phyloP scores from a whole-genome alignment of 1,284 basidiomycete genomes.

The Omphalotus olearius region DNA sequence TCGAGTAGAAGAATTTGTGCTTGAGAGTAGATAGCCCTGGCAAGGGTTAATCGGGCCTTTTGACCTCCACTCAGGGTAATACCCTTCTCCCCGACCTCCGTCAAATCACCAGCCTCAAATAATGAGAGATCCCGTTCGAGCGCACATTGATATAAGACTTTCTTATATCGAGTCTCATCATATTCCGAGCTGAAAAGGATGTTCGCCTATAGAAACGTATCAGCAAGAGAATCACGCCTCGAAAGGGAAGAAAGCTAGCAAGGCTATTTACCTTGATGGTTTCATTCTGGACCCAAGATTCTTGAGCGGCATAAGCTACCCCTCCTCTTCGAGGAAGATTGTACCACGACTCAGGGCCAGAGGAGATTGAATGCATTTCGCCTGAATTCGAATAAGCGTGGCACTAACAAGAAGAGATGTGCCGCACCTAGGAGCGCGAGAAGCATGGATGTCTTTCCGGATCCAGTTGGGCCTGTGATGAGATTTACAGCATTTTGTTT shows the following conservation, averaged over 20 bases:
- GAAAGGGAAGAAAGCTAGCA: neutral
- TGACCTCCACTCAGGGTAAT: slow-evolving; percentile 68
- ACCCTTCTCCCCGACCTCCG: slow-evolving; percentile 43
- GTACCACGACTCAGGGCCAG: slow-evolving; percentile 36
- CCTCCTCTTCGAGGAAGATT: slow-evolving; percentile 64
- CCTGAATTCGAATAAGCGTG: too few relatives aligned
- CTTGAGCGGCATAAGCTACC: slow-evolving; percentile 73
- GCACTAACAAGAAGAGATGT: too few relatives aligned
- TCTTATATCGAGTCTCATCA: slow-evolving; percentile 46
- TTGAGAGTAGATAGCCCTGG: slow-evolving; percentile 64
- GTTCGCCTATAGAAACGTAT: slow-evolving; percentile 33
- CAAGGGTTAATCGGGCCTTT: slow-evolving; percentile 71
- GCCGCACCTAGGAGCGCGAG: slow-evolving; percentile 33
- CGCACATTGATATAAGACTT: slow-evolving; percentile 59
- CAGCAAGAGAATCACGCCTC: neutral
- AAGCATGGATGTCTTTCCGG: slow-evolving; percentile 29
- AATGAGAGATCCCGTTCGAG: slow-evolving; percentile 59
- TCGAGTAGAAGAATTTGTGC: slow-evolving; percentile 60
- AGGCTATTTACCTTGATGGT: slow-evolving; percentile 35
- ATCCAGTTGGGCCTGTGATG: slow-evolving; percentile 36
- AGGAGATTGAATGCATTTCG: slow-evolving; percentile 59
- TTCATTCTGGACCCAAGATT: slow-evolving; percentile 68
- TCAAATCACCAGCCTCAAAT: slow-evolving; percentile 64
- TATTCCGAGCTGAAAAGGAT: slow-evolving; percentile 49
- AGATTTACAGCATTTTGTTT: slow-evolving; percentile 19